Percentiles rank a stretch among this genome's conserved stretches.
These are phyloP conservation scores for Toxoplasma gondii DNA, from an alignment of 169 alveolate genomes.

Conservation along the genomic window DNA sequence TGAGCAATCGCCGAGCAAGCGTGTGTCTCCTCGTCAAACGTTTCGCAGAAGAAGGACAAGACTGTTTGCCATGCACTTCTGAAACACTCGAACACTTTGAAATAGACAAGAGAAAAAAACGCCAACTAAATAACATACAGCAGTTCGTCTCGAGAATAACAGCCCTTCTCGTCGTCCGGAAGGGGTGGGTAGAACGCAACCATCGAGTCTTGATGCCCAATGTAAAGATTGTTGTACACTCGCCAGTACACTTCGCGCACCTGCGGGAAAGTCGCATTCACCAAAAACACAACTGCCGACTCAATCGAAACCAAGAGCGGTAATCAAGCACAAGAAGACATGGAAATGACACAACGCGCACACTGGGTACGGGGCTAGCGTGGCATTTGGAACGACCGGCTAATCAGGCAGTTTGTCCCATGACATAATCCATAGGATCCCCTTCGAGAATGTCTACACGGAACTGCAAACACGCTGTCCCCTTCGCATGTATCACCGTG, in stretches of 20 bases:
- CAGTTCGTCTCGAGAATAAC: conserved; percentile 63
- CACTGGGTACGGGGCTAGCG: no score
- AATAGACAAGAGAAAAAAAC: background rate
- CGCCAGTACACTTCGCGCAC: conserved; percentile 95
- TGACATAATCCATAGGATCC: no score
- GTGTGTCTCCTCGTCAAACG: background rate
- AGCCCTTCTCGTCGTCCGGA: conserved; percentile 67
- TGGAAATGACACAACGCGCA: no score
- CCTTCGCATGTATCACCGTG: no score
- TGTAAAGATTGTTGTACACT: conserved; percentile 97
- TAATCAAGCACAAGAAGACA: background rate
- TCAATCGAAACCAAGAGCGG: background rate
- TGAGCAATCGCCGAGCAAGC: no score
- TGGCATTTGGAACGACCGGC: no score
- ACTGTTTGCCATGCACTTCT: background rate
- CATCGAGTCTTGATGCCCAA: conserved; percentile 98
- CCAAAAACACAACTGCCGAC: background rate
- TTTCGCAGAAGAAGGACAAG: background rate
- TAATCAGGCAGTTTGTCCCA: no score
- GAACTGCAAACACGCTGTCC: no score
- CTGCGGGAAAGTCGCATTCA: conserved; percentile 37
- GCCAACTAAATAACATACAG: conserved; percentile 54
- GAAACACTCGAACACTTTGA: background rate
- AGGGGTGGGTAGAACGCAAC: conserved; percentile 93
- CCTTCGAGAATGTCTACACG: no score